Percentiles rank a stretch among this genome's conserved stretches.
Evolutionary conservation across 257 asterid genomes (phyloP).

Genomic region (Salvia rosmarinus): DNA sequence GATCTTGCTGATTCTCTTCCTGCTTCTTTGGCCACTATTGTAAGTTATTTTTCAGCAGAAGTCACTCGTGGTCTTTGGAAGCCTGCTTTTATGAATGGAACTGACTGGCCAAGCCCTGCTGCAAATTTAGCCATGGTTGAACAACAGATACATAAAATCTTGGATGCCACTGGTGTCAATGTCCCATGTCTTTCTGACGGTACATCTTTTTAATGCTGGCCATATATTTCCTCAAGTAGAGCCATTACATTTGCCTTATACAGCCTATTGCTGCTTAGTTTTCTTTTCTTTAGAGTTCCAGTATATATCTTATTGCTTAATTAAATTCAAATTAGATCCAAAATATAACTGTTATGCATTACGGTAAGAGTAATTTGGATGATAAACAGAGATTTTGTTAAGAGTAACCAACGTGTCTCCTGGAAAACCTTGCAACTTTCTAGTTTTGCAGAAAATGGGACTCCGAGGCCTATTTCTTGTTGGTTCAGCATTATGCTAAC

Average conservation of each 20-base stretch:
- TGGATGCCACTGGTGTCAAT: constrained; percentile 92
- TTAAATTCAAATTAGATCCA: constrained; percentile 10
- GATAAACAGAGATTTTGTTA: constrained; percentile 15
- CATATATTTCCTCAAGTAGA: not conserved
- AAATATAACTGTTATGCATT: not conserved
- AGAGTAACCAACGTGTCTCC: not conserved
- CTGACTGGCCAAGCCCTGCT: constrained; percentile 99
- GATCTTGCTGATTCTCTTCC: constrained; percentile 99
- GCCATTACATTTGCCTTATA: constrained; percentile 15
- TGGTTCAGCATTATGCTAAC: constrained; percentile 32
- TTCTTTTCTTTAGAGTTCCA: constrained; percentile 21
- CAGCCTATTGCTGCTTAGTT: constrained; percentile 16
- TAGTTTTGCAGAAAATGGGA: constrained; percentile 17
- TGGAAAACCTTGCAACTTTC: not conserved
- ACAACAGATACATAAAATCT: constrained; percentile 79
- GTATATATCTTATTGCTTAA: not conserved
- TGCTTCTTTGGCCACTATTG: constrained; percentile 87
- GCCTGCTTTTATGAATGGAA: constrained; percentile 96
- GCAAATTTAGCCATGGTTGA: constrained; percentile 79
- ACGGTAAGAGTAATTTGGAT: not conserved
- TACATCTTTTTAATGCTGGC: constrained; percentile 37
- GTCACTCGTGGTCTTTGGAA: constrained; percentile 97
- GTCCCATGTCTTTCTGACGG: constrained; percentile 81
- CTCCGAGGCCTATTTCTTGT: not conserved
- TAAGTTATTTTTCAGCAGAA: constrained; percentile 93